Conservation (phyloP, 768 basidiomycete species). For the Tulasnella sp. region DNA sequence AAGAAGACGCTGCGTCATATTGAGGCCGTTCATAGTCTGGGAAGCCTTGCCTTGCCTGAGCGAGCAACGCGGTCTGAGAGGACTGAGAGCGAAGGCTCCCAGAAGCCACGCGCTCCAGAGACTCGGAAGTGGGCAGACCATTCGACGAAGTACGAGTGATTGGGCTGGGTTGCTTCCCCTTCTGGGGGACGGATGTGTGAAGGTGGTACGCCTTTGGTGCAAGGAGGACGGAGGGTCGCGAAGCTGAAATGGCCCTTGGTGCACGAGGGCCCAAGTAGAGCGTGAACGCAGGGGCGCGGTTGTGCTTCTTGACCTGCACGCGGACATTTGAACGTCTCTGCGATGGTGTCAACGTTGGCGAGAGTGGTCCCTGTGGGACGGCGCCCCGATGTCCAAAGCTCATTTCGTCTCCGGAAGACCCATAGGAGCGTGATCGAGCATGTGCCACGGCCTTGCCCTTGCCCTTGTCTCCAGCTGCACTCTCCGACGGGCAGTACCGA, state of each 20-base stretch:
- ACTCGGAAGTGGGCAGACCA: background rate
- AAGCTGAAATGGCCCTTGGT: conserved; percentile 5
- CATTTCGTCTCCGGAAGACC: background rate
- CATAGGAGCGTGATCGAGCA: background rate
- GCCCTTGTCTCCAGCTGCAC: background rate
- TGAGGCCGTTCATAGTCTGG: background rate
- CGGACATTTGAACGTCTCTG: conserved; percentile 27
- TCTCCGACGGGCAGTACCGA: background rate
- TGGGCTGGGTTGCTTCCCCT: background rate
- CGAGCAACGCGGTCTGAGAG: background rate
- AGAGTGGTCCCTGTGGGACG: background rate
- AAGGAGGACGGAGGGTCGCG: conserved; percentile 53
- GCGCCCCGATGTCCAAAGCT: background rate
- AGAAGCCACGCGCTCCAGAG: conserved; percentile 6
- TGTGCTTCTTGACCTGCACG: conserved; percentile 67
- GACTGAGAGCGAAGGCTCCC: background rate
- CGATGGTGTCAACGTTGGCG: conserved; percentile 11
- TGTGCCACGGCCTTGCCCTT: conserved; percentile 19
- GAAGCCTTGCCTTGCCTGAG: background rate
- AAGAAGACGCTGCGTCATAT: background rate
- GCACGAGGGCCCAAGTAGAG: conserved; percentile 51
- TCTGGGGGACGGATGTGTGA: conserved; percentile 38
- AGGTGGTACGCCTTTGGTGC: conserved; percentile 74
- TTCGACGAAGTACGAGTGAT: background rate
- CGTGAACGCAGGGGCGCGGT: conserved; percentile 73